Evolutionary conservation across 202 grass and related monocot genomes (phyloP).

Genomic region (Elaeis oleifera): DNA sequence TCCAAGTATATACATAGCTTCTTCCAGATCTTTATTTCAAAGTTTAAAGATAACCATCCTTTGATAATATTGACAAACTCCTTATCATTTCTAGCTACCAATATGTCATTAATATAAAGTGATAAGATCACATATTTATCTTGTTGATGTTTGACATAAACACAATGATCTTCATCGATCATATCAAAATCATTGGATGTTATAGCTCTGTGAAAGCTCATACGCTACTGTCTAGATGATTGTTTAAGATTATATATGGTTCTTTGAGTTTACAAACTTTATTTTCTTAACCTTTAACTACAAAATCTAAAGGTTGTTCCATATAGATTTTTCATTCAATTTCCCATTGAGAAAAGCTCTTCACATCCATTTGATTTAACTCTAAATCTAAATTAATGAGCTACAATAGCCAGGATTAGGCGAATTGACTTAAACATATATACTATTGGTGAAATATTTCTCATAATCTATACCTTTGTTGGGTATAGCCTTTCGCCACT

Average conservation of each 20-base stretch:
- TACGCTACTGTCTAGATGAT: not conserved
- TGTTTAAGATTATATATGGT: not conserved
- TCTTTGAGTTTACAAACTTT: conserved; percentile 2
- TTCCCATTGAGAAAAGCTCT: not conserved
- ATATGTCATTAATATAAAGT: not conserved
- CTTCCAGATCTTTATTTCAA: too few species aligned
- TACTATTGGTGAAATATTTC: not conserved
- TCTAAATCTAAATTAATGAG: not conserved
- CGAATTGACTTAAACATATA: not conserved
- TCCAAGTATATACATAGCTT: too few species aligned
- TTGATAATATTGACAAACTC: not conserved
- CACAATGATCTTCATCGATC: not conserved
- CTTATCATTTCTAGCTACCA: not conserved
- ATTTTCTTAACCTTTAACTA: not conserved
- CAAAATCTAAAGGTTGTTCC: not conserved
- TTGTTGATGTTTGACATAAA: not conserved
- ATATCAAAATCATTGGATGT: not conserved
- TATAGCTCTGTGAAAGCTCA: not conserved
- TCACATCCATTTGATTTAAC: not conserved
- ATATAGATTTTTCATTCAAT: not conserved
- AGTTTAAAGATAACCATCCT: not conserved
- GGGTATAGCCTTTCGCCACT: not conserved
- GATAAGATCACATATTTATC: not conserved
- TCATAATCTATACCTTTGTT: not conserved
- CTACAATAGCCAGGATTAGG: not conserved